Percentiles rank a stretch among this genome's conserved stretches.
Conservation (phyloP, 2,329 filamentous ascomycete genomes). For the Truncatella angustata region DNA sequence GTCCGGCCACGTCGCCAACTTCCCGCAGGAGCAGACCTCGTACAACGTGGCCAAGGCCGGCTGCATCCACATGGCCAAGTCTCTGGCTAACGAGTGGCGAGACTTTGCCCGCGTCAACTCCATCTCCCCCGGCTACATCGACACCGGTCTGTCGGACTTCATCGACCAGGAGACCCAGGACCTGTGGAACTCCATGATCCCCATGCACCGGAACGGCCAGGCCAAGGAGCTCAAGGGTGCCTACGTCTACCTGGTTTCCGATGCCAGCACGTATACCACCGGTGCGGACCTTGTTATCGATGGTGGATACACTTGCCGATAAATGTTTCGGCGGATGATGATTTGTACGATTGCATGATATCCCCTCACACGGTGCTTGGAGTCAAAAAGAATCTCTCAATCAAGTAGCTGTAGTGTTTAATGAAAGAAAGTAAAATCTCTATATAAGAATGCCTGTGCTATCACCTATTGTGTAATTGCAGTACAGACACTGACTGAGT, state of each 20-base stretch:
- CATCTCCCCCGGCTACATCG: conserved; percentile 61
- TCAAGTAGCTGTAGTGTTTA: too few species aligned
- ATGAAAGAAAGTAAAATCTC: too few species aligned
- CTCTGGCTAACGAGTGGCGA: conserved; percentile 59
- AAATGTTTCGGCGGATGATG: too few species aligned
- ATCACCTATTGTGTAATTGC: too few species aligned
- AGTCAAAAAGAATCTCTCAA: too few species aligned
- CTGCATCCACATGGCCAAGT: conserved; percentile 38
- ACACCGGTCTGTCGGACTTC: conserved; percentile 42
- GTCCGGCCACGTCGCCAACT: conserved; percentile 65
- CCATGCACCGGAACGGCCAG: conserved; percentile 53
- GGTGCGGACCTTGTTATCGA: conserved; percentile 50
- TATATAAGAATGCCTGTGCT: too few species aligned
- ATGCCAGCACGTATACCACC: conserved; percentile 65
- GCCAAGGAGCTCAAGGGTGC: conserved; percentile 68
- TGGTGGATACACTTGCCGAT: conserved; percentile 41
- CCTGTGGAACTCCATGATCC: conserved; percentile 31
- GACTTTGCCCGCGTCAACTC: conserved; percentile 61
- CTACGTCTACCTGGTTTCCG: conserved; percentile 65
- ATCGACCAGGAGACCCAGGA: conserved; percentile 26
- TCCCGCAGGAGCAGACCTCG: conserved; percentile 61
- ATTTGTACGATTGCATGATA: too few species aligned
- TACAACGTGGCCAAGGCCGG: conserved; percentile 61
- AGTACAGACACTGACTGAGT: too few species aligned
- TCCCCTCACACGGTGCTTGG: too few species aligned